Base-by-base conservation (phyloP, 345 rosid species). In the Eutrema yunnanense region DNA sequence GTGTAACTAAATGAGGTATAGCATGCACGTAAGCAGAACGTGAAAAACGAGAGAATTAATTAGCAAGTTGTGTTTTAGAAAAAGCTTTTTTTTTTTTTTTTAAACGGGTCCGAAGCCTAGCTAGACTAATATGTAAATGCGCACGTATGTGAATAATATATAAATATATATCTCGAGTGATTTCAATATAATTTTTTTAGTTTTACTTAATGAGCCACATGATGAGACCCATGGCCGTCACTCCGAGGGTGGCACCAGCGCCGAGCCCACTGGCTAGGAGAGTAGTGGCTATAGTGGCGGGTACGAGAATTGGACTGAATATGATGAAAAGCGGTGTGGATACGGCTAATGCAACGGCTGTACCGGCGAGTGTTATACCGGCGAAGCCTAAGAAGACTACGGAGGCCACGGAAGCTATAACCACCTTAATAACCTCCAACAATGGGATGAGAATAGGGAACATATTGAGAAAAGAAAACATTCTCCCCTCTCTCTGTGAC, bases 281-380 rank as follows among this genome's bases (percentile, higher is more conserved):
- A 22, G 77, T 73, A 27, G 76, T 78, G 0, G 84, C 72, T 69
- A 90, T 70, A 13, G 86, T 79, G 2, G 93, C 92, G 1, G 96
- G 98, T 73, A 92, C 84, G n/a, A 92, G 84, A 33, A 92, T 84
- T 0, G 96, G 98, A 71, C 96, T 92, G 85, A 85, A 88, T 30
- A 90, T 83, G 73, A 92, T 85, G 48, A 90, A 71, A 57, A 92
- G 73, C 1, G 96, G 98, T 6, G 93, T 86, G 69, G 84, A 86
- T 1, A 90, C 51, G 74, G 81, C 79, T 56, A 92, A 82, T 14
- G 70, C 87, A 42, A 90, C 88, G 65, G 90, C 89, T 0, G 96
- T 81, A 41, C 82, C 92, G 1, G 81, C 83, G 0, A 92, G 78
- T 53, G 78, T 87, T 59, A 90, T 52, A 14, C 84, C 85, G 4